These are phyloP conservation scores for Vitis riparia DNA, from an alignment of 164 flowering plant genomes.

Conservation along the genomic window DNA sequence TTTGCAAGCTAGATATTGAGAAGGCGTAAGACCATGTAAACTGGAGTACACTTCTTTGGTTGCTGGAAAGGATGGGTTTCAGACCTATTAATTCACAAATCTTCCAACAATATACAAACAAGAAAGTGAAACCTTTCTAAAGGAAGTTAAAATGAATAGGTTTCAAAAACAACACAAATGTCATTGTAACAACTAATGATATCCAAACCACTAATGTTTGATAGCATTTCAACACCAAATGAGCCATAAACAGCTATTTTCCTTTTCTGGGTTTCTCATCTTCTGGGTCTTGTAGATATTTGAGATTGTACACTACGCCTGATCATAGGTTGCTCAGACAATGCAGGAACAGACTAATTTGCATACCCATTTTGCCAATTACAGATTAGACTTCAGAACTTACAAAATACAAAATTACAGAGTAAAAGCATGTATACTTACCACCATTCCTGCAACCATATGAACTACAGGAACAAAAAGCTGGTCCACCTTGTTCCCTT, in stretches of 20 bases:
- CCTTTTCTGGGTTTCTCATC: background rate
- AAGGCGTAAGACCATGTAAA: too few species aligned
- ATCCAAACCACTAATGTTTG: background rate
- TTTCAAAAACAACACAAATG: background rate
- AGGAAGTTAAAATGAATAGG: too few species aligned
- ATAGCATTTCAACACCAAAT: background rate
- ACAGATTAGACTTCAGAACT: background rate
- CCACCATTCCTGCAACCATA: conserved; percentile 74
- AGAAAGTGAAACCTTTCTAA: too few species aligned
- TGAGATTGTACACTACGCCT: background rate
- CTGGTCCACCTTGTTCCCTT: conserved; percentile 70
- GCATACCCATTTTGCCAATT: background rate
- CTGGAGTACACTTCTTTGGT: too few species aligned
- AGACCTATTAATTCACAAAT: too few species aligned
- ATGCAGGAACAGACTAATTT: background rate
- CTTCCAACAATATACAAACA: too few species aligned
- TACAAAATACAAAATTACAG: background rate
- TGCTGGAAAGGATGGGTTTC: too few species aligned
- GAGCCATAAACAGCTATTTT: background rate
- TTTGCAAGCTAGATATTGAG: too few species aligned
- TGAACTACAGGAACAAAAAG: conserved; percentile 79
- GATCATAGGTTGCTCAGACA: background rate
- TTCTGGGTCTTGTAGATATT: background rate
- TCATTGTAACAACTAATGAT: background rate
- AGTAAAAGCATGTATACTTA: conserved; percentile 15